Conservation (phyloP, 2,329 filamentous ascomycete genomes). For the Colletotrichum sp. region DNA sequence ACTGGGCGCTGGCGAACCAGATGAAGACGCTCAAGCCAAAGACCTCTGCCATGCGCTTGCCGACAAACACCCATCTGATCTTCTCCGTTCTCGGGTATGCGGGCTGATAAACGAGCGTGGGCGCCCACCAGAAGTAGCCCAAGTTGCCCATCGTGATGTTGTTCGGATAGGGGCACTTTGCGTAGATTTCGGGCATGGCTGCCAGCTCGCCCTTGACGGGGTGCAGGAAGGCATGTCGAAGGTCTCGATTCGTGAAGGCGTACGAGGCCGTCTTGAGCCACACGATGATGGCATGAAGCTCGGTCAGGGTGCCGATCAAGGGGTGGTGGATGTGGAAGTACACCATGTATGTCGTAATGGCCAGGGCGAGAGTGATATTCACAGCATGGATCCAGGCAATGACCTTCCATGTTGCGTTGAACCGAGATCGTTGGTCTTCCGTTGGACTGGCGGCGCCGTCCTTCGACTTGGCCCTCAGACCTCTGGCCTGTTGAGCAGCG, state of each 20-base stretch:
- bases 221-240: constrained; percentile 88
- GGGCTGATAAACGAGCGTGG: constrained; percentile 95
- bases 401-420: constrained; percentile 78
- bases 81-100: constrained; percentile 86
- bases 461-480: constrained; percentile 61
- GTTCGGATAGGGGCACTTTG: constrained; percentile 81
- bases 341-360: constrained; percentile 82
- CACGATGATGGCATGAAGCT: constrained; percentile 91
- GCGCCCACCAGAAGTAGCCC: constrained; percentile 97
- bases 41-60: constrained; percentile 81
- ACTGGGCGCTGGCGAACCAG: constrained; percentile 94
- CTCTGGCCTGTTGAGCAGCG: constrained; percentile 80
- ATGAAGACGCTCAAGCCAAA: constrained; percentile 84
- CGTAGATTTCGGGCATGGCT: constrained; percentile 81
- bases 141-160: constrained; percentile 92
- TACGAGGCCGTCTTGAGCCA: constrained; percentile 97
- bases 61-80: constrained; percentile 87
- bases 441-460: constrained; percentile 60
- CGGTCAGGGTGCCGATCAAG: constrained; percentile 87
- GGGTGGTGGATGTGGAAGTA: constrained; percentile 94
- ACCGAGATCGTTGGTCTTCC: constrained; percentile 67
- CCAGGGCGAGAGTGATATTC: constrained; percentile 83
- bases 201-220: constrained; percentile 70
- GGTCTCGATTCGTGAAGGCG: constrained; percentile 93
- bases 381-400: constrained; percentile 81